A percentile compares a stretch with the other conserved stretches of the same genome.
phyloP scores from a whole-genome alignment of 495 filamentous ascomycete species.

The Hyaloscypha variabilis region DNA sequence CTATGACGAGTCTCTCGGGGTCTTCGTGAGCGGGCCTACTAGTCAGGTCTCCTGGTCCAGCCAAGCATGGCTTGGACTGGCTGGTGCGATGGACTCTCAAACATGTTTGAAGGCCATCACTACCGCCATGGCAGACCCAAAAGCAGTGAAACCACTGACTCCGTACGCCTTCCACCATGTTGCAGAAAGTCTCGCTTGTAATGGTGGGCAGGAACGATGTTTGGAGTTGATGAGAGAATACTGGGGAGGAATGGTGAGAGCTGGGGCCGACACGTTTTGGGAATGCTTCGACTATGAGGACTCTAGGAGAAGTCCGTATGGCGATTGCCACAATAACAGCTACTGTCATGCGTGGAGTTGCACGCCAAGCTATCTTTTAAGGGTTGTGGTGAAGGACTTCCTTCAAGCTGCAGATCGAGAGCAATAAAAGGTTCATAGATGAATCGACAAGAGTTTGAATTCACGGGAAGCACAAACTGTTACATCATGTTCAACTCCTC shows the following conservation, averaged over 20 bases:
- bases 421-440: too few relatives aligned
- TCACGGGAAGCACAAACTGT: too few relatives aligned
- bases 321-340: slow-evolving; percentile 29
- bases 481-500: too few relatives aligned
- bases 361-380: slow-evolving; percentile 28
- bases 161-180: slow-evolving; percentile 29
- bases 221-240: slow-evolving; percentile 22
- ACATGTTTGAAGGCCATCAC: slow-evolving; percentile 21
- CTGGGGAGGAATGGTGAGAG: slow-evolving; percentile 27
- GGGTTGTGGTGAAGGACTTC: slow-evolving; percentile 13
- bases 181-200: slow-evolving; percentile 16
- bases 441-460: too few relatives aligned
- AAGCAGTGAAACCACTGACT: slow-evolving; percentile 29
- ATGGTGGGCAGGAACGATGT: slow-evolving; percentile 17
- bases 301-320: slow-evolving; percentile 28
- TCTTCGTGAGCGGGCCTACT: slow-evolving; percentile 29
- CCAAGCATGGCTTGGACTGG: slow-evolving; percentile 33
- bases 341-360: slow-evolving; percentile 31
- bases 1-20: slow-evolving; percentile 17
- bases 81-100: slow-evolving; percentile 21
- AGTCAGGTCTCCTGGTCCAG: slow-evolving; percentile 30
- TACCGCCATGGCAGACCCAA: slow-evolving; percentile 26
- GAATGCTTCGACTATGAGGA: slow-evolving; percentile 27
- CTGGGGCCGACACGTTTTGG: slow-evolving; percentile 30
- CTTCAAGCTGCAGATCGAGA: too few relatives aligned